Conservation (phyloP, 345 rosid genomes). For the Leavenworthia alabamica region DNA sequence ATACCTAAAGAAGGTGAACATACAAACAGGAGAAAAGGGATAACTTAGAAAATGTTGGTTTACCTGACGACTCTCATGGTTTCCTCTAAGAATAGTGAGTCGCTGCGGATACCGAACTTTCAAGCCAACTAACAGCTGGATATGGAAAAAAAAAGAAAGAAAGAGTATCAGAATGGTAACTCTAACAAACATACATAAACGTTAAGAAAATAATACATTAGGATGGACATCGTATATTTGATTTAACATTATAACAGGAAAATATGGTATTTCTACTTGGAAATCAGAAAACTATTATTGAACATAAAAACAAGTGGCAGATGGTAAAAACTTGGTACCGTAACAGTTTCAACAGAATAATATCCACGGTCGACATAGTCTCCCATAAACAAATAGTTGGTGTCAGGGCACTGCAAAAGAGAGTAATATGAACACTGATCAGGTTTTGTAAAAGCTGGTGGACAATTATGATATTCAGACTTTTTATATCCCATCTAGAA, state of each 20-base stretch:
- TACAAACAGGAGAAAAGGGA: not conserved
- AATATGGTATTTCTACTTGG: not conserved
- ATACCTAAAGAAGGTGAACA: not conserved
- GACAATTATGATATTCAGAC: not conserved
- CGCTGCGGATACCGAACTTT: conserved; percentile 79
- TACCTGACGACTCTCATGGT: conserved; percentile 93
- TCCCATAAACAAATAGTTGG: conserved; percentile 98
- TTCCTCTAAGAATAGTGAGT: conserved; percentile 80
- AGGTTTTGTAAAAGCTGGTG: not conserved
- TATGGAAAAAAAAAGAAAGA: not conserved
- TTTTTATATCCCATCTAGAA: not conserved
- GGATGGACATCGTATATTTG: not conserved
- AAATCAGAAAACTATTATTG: not conserved
- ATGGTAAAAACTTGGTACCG: conserved; percentile 41
- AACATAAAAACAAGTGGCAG: not conserved
- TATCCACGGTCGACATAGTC: conserved; percentile 98
- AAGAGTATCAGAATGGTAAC: conserved; percentile 1
- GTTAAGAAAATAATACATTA: not conserved
- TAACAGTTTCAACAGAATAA: conserved; percentile 96
- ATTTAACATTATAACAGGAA: not conserved
- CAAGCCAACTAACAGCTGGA: conserved; percentile 69
- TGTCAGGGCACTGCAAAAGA: conserved; percentile 84
- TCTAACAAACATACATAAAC: not conserved
- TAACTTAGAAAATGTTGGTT: not conserved
- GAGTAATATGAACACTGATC: conserved; percentile 7